Conservation (phyloP, 306 rosid genomes). For the Psophocarpus tetragonolobus region DNA sequence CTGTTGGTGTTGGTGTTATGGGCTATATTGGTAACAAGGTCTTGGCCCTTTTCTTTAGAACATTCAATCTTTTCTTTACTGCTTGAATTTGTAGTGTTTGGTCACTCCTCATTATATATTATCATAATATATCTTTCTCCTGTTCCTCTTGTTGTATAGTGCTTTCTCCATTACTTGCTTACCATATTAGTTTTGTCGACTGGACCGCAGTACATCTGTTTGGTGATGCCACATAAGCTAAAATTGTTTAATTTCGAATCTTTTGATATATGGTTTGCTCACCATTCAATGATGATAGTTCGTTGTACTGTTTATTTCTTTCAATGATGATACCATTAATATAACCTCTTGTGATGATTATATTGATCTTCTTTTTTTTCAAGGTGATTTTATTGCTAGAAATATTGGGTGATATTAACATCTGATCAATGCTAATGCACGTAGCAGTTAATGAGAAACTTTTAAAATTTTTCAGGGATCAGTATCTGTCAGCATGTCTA, state of each 20-base stretch:
- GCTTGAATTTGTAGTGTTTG: background rate
- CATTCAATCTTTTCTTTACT: background rate
- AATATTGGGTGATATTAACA: background rate
- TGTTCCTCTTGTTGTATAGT: background rate
- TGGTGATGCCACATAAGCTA: background rate
- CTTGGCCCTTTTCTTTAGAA: conserved; percentile 22
- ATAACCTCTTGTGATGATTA: background rate
- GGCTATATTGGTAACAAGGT: conserved; percentile 99
- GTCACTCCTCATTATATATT: background rate
- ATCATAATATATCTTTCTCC: background rate
- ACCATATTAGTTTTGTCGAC: background rate
- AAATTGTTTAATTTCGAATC: background rate
- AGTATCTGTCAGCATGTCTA: conserved; percentile 87
- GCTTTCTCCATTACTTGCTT: background rate
- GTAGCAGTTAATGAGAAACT: conserved; percentile 24
- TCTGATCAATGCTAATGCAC: background rate
- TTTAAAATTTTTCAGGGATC: conserved; percentile 66
- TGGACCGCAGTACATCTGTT: background rate
- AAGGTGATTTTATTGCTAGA: background rate
- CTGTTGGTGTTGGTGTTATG: conserved; percentile 97
- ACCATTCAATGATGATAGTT: background rate
- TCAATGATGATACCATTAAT: background rate
- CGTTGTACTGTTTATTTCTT: background rate
- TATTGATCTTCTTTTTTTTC: background rate
- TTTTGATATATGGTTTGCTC: background rate